These are phyloP conservation scores for Dittrichia graveolens DNA, from an alignment of 129 eudicot genomes.

Conservation along the genomic window DNA sequence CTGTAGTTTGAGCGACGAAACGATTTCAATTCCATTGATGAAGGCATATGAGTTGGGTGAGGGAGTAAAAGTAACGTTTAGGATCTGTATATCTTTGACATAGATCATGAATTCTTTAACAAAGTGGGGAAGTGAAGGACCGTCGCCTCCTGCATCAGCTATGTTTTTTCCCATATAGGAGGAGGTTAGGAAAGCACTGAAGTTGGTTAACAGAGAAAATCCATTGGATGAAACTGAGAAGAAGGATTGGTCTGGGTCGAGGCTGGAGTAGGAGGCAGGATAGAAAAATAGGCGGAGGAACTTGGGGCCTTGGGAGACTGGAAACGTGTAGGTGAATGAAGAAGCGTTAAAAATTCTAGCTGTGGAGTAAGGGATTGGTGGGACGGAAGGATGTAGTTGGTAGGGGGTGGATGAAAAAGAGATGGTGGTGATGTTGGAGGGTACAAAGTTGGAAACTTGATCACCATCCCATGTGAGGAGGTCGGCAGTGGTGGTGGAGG, in stretches of 20 bases:
- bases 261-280: slow-evolving; percentile 31
- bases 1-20: slow-evolving; percentile 23
- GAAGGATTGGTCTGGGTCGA: slow-evolving; percentile 1
- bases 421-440: background rate
- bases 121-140: background rate
- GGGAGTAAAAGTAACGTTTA: slow-evolving; percentile 44
- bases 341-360: slow-evolving; percentile 38
- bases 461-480: slow-evolving; percentile 39
- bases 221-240: slow-evolving; percentile 37
- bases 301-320: slow-evolving; percentile 45
- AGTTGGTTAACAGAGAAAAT: slow-evolving; percentile 48
- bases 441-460: slow-evolving; percentile 19
- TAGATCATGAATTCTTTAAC: slow-evolving; percentile 40
- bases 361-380: slow-evolving; percentile 12
- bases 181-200: slow-evolving; percentile 40
- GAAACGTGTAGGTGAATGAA: slow-evolving; percentile 46
- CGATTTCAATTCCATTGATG: slow-evolving; percentile 57
- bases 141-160: background rate
- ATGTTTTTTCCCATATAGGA: background rate
- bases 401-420: background rate
- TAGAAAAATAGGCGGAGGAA: slow-evolving; percentile 66
- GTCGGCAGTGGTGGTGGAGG: background rate
- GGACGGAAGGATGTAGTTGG: background rate
- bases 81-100: slow-evolving; percentile 13
- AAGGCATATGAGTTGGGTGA: slow-evolving; percentile 43